A percentile compares a stretch with the other conserved stretches of the same genome.
These are phyloP conservation scores for Mucor ambiguus DNA, from an alignment of 371 early-diverging fungal genomes.

Conservation along the genomic window DNA sequence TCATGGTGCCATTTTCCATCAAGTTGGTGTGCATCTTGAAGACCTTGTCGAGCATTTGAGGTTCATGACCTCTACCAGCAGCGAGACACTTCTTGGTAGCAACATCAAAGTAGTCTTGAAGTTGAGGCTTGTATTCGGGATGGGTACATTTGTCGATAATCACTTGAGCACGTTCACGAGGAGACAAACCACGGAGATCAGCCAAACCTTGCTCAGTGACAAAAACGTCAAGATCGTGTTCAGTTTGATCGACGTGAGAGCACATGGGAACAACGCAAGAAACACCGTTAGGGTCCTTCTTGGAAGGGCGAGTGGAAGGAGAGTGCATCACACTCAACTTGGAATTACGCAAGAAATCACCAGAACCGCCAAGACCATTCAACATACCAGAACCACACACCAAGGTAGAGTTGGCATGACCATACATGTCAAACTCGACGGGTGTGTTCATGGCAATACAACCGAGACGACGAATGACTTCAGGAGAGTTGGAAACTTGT, in stretches of 20 bases:
- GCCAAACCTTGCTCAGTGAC: conserved; percentile 61
- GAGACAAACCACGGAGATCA: conserved; percentile 55
- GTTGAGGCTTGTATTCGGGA: conserved; percentile 52
- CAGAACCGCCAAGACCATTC: conserved; percentile 58
- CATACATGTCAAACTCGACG: conserved; percentile 60
- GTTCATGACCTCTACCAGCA: conserved; percentile 55
- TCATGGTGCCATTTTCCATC: conserved; percentile 59
- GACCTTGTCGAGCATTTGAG: conserved; percentile 59
- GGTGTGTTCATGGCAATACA: conserved; percentile 63
- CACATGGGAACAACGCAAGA: conserved; percentile 56
- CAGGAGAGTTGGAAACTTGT: conserved; percentile 58
- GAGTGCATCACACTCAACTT: conserved; percentile 58
- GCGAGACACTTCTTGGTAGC: conserved; percentile 55
- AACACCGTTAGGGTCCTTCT: conserved; percentile 52
- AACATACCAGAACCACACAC: conserved; percentile 59
- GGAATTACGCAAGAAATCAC: conserved; percentile 55
- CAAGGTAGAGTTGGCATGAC: conserved; percentile 57
- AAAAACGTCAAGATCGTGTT: conserved; percentile 56
- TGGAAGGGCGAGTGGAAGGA: conserved; percentile 53
- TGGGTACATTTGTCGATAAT: conserved; percentile 59
- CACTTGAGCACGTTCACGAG: conserved; percentile 55
- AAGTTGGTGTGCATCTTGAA: conserved; percentile 61
- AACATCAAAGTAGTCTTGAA: conserved; percentile 55
- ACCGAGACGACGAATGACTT: conserved; percentile 57
- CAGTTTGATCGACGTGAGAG: conserved; percentile 57